Evolutionary conservation across 169 alveolate species (phyloP), one percentile per base, ranked within the genome.

Genomic region (Plasmodium malariae): DNA sequence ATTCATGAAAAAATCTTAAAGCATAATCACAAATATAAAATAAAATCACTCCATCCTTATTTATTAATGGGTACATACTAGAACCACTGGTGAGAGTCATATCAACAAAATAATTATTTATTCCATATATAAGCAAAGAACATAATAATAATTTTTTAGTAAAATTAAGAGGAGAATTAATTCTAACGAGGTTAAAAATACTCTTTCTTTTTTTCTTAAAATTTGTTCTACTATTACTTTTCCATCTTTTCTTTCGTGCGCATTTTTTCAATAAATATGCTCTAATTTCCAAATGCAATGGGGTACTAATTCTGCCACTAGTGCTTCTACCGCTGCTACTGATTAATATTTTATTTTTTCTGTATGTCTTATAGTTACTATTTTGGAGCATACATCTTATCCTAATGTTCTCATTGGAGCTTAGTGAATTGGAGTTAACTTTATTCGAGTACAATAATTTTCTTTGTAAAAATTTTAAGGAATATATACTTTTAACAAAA

Each of bases 51-150:
- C 92, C 92, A 51, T 86, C 37, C 59, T 86, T 40, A 71, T 71
- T 69, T 69, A 86, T 86, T 70, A 86, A 57, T 17, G 92, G 92
- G 43, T 65, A 69, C 92, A 86, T 86, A 60, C 92, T 86, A 17
- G 92, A 86, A 55, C 92, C 92, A 70, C 92, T 86, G 3, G 92
- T 86, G 19, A 86, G 87, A n/a, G 92, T 86, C 92, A 86, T 86
- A 36, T 86, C 92, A 62, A 86, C 24, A 34, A 86, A 14, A 57
- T 86, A 71, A 59, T 86, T 86, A 71, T 86, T 86, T 70, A 86
- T 43, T 28, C 74, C 76, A 86, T 57, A 86, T 36, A 86, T 86
- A 34, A 86, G 36, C 30, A 68, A 45, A 37, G 32, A 37, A 48
- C 87, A 69, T 55, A 86, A 37, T 30, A 55, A 59, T 7, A 86